Evolutionary conservation across 2,329 filamentous ascomycete genomes (phyloP), one percentile per base, ranked within the genome.

Genomic region (Alternaria sp.): DNA sequence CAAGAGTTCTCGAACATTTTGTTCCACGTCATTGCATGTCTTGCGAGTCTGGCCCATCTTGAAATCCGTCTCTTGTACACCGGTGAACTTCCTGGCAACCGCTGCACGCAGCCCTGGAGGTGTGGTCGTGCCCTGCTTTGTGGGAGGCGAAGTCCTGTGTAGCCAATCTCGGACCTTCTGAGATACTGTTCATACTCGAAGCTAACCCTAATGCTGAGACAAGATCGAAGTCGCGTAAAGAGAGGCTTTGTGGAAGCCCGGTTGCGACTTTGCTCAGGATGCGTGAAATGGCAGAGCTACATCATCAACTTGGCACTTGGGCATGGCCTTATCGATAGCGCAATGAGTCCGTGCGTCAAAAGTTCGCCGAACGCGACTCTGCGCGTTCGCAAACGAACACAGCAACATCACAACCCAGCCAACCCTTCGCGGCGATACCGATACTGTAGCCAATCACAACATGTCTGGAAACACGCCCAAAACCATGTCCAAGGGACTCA

Each of bases 401-500:
- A 57, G 26, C 40, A 45, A 49, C 32, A 47, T 23, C 13, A 47
- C 36, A 25, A 23, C 21, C 21, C 23, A n/a, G 30, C 49, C 32
- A 32, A 51, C 25, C 25, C 26, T 47, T 10, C 12, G 15, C 32
- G n/a, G 40, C 19, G 8, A 50, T 25, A n/a, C 13, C 6, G 9
- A 40, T 6, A 19, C 21, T 44, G 15, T 17, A 30, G 56, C 4
- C 36, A 11, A 32, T 25, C 23, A 11, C 25, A 67, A 28, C 4
- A 79, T 79, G 76, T 69, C 74, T 17, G 68, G 73, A 46, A 75
- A 68, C 12, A 76, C 74, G 17, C 76, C 77, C 25, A 91, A 91
- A 80, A 86, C 85, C 49, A 93, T 96, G 89, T 97, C 94, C 67
- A 94, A 91, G 62, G 90, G 93, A 70, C 89, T 97, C 51, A 86